Base-by-base conservation (phyloP, 768 basidiomycete genomes). In the Suillus hirtellus region DNA sequence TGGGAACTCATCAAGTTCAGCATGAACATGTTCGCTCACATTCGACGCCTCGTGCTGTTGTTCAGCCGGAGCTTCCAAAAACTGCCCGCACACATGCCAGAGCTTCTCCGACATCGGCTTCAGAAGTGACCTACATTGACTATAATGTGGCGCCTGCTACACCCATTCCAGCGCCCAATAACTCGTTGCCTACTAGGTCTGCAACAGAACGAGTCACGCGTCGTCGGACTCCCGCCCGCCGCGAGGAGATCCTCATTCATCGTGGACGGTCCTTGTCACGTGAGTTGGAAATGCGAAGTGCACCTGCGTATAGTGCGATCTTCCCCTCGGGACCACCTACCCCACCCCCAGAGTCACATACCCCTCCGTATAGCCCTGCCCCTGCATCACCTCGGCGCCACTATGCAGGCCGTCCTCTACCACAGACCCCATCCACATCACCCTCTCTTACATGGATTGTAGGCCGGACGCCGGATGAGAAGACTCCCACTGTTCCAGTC, bases 381-480 rank as follows among this genome's bases (percentile, higher is more conserved):
- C 71, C 70, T 50, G 62, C 74, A 42, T 75, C 74, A 24, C 74
- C 74, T 59, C 70, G 74, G 53, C 69, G 64, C 34, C 74, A 75
- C 59, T 76, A 76, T 58, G 71, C 73, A 1, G 74, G 74, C 27
- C 72, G 74, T 60, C 74, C 74, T 24, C 71, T 75, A 43, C 74
- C 74, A 11, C 72, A 71, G 61, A 75, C 74, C 47, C 74, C 74
- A 27, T 74, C 73, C 11, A 52, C 71, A 8, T 75, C 74, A 8
- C 74, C 74, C 31, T 75, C 73, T 11, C 59, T 75, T 64, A 75
- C 72, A 6, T 76, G 74, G 74, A 67, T 76, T 62, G 74, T 75
- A 42, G 75, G 76, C 61, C 70, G 70, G 2, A 31, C 56, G 19
- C 56, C 56, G 17, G 56, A 43, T 38, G 1, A 17, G 15, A 40